Conservation (phyloP, 306 rosid genomes). For the Corylus avellana region DNA sequence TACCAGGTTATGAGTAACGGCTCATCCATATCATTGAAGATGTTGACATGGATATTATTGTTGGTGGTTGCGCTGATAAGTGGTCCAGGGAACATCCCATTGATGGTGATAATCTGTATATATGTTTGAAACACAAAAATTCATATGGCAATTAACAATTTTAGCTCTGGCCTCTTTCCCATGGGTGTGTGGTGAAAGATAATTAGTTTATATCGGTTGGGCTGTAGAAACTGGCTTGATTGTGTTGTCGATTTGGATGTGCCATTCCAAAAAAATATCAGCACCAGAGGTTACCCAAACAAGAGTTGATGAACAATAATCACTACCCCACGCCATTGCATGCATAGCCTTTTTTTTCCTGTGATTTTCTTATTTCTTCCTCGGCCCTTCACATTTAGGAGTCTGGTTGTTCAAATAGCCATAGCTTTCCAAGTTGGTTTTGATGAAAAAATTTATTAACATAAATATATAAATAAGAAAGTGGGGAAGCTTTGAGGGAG, state of each 20-base stretch:
- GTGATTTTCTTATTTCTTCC: slow-evolving; percentile 5
- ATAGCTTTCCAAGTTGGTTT: neutral
- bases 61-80: slow-evolving; percentile 72
- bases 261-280: slow-evolving; percentile 57
- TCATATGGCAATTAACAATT: no score
- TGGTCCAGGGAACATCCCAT: slow-evolving; percentile 84
- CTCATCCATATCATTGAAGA: slow-evolving; percentile 68
- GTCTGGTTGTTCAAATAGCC: neutral
- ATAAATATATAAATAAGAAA: neutral
- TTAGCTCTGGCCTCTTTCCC: neutral
- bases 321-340: slow-evolving; percentile 32
- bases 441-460: neutral
- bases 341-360: no score
- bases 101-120: slow-evolving; percentile 18
- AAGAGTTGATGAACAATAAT: slow-evolving; percentile 14
- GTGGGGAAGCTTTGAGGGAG: slow-evolving; percentile 2
- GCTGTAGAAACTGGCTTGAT: slow-evolving; percentile 38
- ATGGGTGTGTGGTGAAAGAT: neutral
- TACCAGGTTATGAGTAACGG: slow-evolving; percentile 78
- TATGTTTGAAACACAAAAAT: no score
- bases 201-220: slow-evolving; percentile 43
- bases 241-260: slow-evolving; percentile 35
- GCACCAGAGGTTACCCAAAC: slow-evolving; percentile 23
- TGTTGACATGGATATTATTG: slow-evolving; percentile 55
- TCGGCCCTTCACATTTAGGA: neutral